Conservation (phyloP, 139 green algal species). For the Chlorella sp. region DNA sequence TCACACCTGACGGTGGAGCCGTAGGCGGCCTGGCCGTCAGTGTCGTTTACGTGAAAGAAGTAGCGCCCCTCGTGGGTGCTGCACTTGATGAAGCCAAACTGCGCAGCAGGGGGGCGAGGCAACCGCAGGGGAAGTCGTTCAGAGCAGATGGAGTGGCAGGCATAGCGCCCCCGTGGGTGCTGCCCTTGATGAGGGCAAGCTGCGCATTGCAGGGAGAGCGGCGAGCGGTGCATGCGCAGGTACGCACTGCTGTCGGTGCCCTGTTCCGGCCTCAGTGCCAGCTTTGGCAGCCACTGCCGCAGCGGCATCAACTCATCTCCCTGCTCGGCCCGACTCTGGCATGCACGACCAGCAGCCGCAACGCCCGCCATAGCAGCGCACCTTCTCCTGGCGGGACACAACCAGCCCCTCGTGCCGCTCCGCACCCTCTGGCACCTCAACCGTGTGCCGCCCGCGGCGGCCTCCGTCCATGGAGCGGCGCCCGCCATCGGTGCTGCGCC, state of each 20-base stretch:
- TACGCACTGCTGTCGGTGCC: too few relatives aligned
- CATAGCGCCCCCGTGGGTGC: too few relatives aligned
- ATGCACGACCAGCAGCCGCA: not conserved
- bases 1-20: slow-evolving; percentile 14
- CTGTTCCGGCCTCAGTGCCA: too few relatives aligned
- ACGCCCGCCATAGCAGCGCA: not conserved
- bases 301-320: not conserved
- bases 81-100: slow-evolving; percentile 53
- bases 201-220: not conserved
- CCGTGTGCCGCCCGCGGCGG: slow-evolving; percentile 19
- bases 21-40: slow-evolving; percentile 9
- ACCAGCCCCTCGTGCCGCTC: slow-evolving; percentile 24
- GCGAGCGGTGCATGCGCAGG: not conserved
- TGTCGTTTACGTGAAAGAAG: slow-evolving; percentile 50
- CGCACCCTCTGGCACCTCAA: slow-evolving; percentile 35
- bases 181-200: too few relatives aligned
- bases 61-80: slow-evolving; percentile 32
- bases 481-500: not conserved
- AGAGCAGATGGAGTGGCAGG: not conserved
- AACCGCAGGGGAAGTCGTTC: not conserved
- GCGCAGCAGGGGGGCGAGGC: not conserved
- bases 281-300: too few relatives aligned
- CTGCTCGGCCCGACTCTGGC: not conserved
- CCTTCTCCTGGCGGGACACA: slow-evolving; percentile 36
- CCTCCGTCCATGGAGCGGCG: not conserved